These are phyloP conservation scores for Leccinum uliginosum DNA, from an alignment of 768 basidiomycete species.

Conservation along the genomic window DNA sequence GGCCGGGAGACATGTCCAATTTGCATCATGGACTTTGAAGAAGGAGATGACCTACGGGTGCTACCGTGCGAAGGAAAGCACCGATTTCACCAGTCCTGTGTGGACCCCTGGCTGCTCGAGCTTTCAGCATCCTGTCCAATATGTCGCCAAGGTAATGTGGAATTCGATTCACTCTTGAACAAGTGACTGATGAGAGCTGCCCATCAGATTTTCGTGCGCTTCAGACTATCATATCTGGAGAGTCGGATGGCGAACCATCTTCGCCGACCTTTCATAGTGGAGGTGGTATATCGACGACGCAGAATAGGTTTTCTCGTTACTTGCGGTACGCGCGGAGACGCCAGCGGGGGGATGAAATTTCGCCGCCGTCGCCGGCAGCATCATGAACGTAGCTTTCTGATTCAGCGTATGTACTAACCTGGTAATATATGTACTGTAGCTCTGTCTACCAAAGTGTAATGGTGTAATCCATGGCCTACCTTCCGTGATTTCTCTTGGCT, in stretches of 20 bases:
- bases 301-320: slow-evolving; percentile 54
- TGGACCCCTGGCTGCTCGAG: slow-evolving; percentile 91
- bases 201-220: slow-evolving; percentile 54
- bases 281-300: slow-evolving; percentile 14
- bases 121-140: slow-evolving; percentile 89
- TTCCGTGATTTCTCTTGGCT: not conserved
- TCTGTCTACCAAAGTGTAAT: not conserved
- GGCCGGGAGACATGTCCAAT: slow-evolving; percentile 90
- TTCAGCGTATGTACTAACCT: not conserved
- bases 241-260: slow-evolving; percentile 16
- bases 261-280: slow-evolving; percentile 11
- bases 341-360: slow-evolving; percentile 39
- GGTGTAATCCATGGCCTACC: not conserved
- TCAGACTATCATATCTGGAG: slow-evolving; percentile 49
- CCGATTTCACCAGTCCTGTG: slow-evolving; percentile 84
- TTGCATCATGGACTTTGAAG: slow-evolving; percentile 91
- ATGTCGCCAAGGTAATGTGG: slow-evolving; percentile 74
- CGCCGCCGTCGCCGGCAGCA: not conserved
- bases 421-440: not conserved
- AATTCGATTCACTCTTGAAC: not conserved
- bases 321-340: slow-evolving; percentile 48
- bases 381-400: slow-evolving; percentile 2
- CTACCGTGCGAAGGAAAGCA: slow-evolving; percentile 91
- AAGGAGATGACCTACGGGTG: slow-evolving; percentile 87
- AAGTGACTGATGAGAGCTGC: not conserved